phyloP scores from a whole-genome alignment of 208 protist species.

The Leishmania martiniquensis region DNA sequence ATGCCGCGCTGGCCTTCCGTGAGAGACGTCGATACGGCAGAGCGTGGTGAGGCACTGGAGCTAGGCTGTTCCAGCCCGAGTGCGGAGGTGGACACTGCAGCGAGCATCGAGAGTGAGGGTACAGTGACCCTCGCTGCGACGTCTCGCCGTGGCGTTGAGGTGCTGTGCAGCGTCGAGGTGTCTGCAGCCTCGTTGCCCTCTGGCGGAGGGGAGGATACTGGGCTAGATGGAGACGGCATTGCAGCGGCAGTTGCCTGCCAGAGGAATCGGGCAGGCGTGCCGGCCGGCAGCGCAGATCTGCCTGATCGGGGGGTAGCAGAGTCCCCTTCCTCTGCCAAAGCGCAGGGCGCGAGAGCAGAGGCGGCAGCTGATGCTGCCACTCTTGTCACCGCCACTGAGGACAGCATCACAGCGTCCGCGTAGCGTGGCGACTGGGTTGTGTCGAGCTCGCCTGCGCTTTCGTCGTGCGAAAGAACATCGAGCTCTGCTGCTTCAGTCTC shows the following conservation, averaged over 20 bases:
- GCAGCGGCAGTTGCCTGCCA: constrained; percentile 27
- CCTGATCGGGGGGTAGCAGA: background rate
- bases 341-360: background rate
- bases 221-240: constrained; percentile 33
- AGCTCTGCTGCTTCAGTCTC: background rate
- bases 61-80: background rate
- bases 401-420: background rate
- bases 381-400: background rate
- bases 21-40: background rate
- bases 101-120: background rate
- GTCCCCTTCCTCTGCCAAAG: background rate
- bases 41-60: background rate
- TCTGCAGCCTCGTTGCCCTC: constrained; percentile 9
- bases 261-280: constrained; percentile 12
- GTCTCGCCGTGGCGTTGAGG: background rate
- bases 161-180: background rate
- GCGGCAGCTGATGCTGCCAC: background rate
- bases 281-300: background rate
- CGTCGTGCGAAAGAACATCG: background rate
- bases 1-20: background rate
- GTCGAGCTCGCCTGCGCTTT: background rate
- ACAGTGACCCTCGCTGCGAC: background rate
- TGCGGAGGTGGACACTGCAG: background rate
- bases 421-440: background rate
- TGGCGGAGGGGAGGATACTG: constrained; percentile 9